These are phyloP conservation scores for Aspergillus conjunctus DNA, from an alignment of 495 filamentous ascomycete species.

Conservation along the genomic window DNA sequence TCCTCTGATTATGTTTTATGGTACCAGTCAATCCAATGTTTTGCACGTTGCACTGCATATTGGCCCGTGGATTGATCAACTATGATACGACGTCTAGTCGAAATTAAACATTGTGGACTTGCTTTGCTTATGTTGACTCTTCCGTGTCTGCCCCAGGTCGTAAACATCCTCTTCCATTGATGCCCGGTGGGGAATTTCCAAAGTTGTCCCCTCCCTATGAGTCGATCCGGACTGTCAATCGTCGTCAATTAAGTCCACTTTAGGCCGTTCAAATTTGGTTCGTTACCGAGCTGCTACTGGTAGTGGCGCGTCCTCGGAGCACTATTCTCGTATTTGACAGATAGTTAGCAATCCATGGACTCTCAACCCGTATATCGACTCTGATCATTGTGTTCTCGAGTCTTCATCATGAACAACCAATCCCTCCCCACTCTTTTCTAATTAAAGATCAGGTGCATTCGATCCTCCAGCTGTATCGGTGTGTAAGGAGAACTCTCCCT, in stretches of 20 bases:
- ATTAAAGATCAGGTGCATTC: neutral
- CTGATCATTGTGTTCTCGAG: neutral
- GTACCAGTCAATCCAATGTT: conserved; percentile 1
- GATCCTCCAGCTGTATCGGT: neutral
- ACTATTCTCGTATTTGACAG: neutral
- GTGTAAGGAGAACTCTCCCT: neutral
- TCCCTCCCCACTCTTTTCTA: neutral
- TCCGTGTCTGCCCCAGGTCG: neutral
- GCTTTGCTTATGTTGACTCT: neutral
- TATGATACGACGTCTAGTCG: neutral
- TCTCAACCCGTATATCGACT: neutral
- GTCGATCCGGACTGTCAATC: conserved; percentile 1
- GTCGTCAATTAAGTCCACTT: neutral
- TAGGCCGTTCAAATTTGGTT: neutral
- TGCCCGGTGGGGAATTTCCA: neutral
- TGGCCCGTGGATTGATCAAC: neutral
- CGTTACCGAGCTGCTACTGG: neutral
- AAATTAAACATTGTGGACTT: neutral
- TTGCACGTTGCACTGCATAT: neutral
- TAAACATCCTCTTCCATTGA: neutral
- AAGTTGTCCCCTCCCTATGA: conserved; percentile 10
- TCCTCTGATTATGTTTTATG: neutral
- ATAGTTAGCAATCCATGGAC: neutral
- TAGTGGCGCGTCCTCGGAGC: conserved; percentile 3
- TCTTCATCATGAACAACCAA: neutral